A percentile compares a stretch with the other conserved stretches of the same genome.
phyloP scores from a whole-genome alignment of 176 grass and related monocot species.

The Poa pratensis region DNA sequence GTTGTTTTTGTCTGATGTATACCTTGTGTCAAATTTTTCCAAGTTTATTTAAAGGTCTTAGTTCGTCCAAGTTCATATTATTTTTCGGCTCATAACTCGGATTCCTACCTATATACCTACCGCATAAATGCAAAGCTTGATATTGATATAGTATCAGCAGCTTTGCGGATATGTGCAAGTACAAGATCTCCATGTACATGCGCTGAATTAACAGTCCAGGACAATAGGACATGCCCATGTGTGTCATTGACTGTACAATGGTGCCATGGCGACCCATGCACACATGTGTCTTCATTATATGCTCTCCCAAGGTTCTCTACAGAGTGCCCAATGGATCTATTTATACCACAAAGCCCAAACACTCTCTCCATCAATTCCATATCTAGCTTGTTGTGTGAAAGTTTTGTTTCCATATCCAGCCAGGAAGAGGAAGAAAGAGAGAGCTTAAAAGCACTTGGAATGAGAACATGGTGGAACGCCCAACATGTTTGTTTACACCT shows the following conservation, averaged over 20 bases:
- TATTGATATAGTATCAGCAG: too few relatives aligned
- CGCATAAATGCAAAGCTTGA: too few relatives aligned
- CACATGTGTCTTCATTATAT: not conserved
- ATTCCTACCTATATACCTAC: not conserved
- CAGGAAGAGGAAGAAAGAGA: conserved; percentile 52
- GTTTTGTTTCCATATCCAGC: too few relatives aligned
- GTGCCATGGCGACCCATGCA: not conserved
- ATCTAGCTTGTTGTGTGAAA: not conserved
- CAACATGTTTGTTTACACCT: not conserved
- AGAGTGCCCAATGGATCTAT: not conserved
- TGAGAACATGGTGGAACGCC: conserved; percentile 50
- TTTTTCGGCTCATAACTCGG: not conserved
- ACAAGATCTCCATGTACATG: conserved; percentile 14
- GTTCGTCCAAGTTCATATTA: too few relatives aligned
- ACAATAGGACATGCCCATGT: not conserved
- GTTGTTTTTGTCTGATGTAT: not conserved
- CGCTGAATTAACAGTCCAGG: conserved; percentile 26
- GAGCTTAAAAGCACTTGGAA: conserved; percentile 33
- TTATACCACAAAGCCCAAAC: conserved; percentile 3
- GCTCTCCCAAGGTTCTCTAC: not conserved
- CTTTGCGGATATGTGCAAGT: not conserved
- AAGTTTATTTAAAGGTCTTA: too few relatives aligned
- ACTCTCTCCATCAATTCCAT: not conserved
- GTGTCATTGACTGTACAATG: not conserved
- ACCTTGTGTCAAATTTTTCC: not conserved